Evolutionary conservation across 208 protist species (phyloP), one percentile per base, ranked within the genome.

Genomic region (Trypanosoma congolense): DNA sequence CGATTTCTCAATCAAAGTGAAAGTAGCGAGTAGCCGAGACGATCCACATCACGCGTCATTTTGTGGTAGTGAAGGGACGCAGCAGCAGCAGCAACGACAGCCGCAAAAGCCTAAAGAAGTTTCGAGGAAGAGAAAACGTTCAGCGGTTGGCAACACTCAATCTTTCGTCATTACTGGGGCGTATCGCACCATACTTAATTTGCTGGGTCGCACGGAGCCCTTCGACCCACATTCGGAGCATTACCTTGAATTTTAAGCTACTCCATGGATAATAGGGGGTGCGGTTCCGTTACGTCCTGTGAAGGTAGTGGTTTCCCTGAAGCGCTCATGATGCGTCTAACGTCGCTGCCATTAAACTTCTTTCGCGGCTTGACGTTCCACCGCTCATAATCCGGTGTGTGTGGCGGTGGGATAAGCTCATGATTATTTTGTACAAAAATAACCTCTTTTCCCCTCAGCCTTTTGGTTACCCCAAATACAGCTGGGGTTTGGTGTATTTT

Each of bases 1-100:
- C 40, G 83, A 81, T 49, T 86, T 87, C 47, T 49, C 84, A 9
- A 85, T 87, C 48, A 66, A 81, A 52, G 77, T 91, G 14, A 60
- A 67, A 21, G 77, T 86, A 40, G 73, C 56, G 8, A 54, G 54
- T 18, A 16, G 21, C 18, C 26, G 46, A 2, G 36, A 36, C 19
- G 18, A 6, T 21, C 35, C 21, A 4, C n/a, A 19, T 21, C 42
- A 43, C 3, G 43, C 43, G 4, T 19, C 47, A 38, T 31, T 5
- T 3, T 18, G 4, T 19, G 21, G 21, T 24, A 46, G 26, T 46
- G 2, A 44, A 48, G 31, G 54, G 43, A 47, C 25, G 21, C 8
- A 24, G 18, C 18, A 46, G n/a, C 21, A 6, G 42, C 6, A 0
- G 9, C 12, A 46, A 46, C 10, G 42, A 12, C 19, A 47, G 40